Conservation (phyloP, 106 monocot genomes). For the Acorus gramineus region DNA sequence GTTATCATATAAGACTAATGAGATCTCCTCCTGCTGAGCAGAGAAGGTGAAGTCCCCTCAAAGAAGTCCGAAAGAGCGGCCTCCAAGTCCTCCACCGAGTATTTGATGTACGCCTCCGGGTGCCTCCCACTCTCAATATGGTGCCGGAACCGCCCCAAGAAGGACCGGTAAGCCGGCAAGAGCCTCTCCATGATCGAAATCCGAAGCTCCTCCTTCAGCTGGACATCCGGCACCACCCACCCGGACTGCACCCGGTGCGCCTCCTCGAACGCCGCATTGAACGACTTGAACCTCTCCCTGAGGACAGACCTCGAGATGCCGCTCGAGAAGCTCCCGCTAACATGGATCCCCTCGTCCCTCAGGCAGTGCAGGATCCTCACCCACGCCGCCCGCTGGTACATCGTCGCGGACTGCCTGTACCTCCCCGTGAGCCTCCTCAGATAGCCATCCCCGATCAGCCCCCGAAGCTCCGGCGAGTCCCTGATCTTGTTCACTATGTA, state of each 20-base stretch:
- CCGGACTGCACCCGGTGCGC: slow-evolving; percentile 50
- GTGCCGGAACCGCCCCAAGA: slow-evolving; percentile 73
- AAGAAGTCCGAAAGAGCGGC: slow-evolving; percentile 66
- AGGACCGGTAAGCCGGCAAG: slow-evolving; percentile 82
- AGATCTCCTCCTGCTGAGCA: slow-evolving; percentile 39
- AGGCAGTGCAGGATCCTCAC: slow-evolving; percentile 55
- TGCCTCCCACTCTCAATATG: slow-evolving; percentile 79
- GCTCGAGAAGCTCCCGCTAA: slow-evolving; percentile 72
- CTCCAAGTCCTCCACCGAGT: slow-evolving; percentile 91
- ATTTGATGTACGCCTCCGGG: slow-evolving; percentile 87
- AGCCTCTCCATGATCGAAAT: slow-evolving; percentile 71
- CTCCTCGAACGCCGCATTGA: slow-evolving; percentile 90
- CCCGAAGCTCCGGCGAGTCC: slow-evolving; percentile 55
- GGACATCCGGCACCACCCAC: slow-evolving; percentile 76
- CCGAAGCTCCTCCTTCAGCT: slow-evolving; percentile 85
- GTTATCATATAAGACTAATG: slow-evolving; percentile 16
- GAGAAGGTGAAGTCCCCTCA: slow-evolving; percentile 46
- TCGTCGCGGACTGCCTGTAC: slow-evolving; percentile 60
- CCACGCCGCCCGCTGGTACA: slow-evolving; percentile 82
- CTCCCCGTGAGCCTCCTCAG: slow-evolving; percentile 48
- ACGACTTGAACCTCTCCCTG: slow-evolving; percentile 83
- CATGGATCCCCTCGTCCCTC: slow-evolving; percentile 82
- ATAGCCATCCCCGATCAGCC: slow-evolving; percentile 64
- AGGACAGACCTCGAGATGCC: slow-evolving; percentile 44
- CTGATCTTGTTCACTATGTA: slow-evolving; percentile 87